These are phyloP conservation scores for Pulveroboletus frians DNA, from an alignment of 768 basidiomycete genomes.

Conservation along the genomic window DNA sequence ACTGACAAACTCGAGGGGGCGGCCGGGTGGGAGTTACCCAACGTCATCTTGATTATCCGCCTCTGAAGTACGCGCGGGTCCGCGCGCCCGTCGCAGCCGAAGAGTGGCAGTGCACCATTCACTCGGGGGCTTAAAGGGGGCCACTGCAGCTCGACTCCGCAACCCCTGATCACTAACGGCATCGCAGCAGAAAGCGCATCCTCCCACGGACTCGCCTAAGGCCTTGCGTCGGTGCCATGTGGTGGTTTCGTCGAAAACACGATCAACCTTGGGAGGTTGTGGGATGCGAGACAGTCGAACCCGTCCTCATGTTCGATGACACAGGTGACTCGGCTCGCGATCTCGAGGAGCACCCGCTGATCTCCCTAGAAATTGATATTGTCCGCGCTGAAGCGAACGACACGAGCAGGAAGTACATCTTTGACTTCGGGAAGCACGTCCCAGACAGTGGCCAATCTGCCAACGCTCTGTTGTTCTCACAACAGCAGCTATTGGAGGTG, in stretches of 20 bases:
- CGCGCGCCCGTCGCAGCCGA: background rate
- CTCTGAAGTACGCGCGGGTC: background rate
- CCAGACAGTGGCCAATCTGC: conserved; percentile 44
- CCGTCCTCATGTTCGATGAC: conserved; percentile 60
- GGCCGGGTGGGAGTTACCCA: background rate
- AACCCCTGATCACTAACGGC: conserved; percentile 13
- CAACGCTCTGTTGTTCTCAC: conserved; percentile 56
- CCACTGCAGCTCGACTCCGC: background rate
- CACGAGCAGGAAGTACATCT: conserved; percentile 57
- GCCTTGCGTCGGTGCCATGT: conserved; percentile 20
- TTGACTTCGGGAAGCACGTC: conserved; percentile 46
- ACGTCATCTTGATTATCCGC: conserved; percentile 12
- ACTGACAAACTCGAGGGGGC: background rate
- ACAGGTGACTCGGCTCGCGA: conserved; percentile 40
- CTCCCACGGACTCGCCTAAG: conserved; percentile 16
- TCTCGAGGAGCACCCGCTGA: conserved; percentile 8
- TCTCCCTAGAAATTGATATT: conserved; percentile 51
- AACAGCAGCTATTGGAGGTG: conserved; percentile 57
- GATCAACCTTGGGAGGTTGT: conserved; percentile 77
- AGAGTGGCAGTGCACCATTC: conserved; percentile 21
- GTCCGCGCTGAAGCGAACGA: conserved; percentile 48
- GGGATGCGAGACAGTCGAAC: conserved; percentile 56
- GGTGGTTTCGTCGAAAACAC: conserved; percentile 45
- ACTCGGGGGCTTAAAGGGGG: conserved; percentile 10
- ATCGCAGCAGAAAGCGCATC: conserved; percentile 12